These are phyloP conservation scores for Ligustrum vulgare DNA, from an alignment of 257 asterid species.

Conservation along the genomic window DNA sequence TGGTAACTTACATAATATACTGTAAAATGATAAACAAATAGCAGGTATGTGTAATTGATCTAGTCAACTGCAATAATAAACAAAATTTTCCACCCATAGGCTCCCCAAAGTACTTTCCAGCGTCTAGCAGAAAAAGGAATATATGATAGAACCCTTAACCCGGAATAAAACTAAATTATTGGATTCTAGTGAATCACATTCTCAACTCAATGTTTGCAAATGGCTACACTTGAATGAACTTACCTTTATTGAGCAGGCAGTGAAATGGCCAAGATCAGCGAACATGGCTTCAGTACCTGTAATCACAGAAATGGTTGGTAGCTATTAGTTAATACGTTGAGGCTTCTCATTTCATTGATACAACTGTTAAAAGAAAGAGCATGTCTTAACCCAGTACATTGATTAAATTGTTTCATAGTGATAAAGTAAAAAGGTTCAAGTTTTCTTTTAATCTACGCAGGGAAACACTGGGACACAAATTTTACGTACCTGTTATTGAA, in stretches of 20 bases:
- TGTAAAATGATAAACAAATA: background rate
- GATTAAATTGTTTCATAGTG: background rate
- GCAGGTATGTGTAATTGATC: background rate
- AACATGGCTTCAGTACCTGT: constrained; percentile 98
- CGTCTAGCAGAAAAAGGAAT: background rate
- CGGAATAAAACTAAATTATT: background rate
- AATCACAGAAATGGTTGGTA: constrained; percentile 17
- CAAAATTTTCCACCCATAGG: constrained; percentile 3
- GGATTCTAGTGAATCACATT: background rate
- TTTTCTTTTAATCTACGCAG: background rate
- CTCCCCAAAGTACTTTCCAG: background rate
- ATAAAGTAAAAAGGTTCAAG: background rate
- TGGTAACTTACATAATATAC: background rate
- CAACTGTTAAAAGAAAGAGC: background rate
- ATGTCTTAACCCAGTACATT: background rate
- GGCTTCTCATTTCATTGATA: background rate
- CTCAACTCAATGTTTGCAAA: constrained; percentile 7
- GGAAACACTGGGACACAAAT: background rate
- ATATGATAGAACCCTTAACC: background rate
- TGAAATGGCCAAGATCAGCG: constrained; percentile 98
- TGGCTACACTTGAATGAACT: constrained; percentile 22
- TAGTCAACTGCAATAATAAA: background rate
- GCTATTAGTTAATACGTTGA: background rate
- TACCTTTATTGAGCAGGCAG: constrained; percentile 75
- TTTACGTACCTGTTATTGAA: constrained; percentile 65